Conservation (phyloP, 768 basidiomycete genomes). For the Cystofilobasidium ferigula region DNA sequence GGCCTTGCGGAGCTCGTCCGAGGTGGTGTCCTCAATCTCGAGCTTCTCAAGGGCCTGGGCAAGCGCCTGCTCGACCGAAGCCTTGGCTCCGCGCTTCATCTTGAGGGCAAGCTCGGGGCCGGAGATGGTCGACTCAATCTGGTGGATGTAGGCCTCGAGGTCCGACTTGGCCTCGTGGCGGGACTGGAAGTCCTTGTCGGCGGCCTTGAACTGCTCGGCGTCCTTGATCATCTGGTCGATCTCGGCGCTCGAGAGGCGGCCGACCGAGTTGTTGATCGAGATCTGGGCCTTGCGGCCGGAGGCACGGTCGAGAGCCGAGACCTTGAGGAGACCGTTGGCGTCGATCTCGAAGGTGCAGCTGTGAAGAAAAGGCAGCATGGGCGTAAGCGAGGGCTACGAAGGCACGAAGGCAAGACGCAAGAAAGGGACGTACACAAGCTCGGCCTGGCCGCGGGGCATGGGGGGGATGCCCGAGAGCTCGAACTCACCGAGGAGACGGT, state of each 20-base stretch:
- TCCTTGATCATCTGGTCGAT: slow-evolving; percentile 99
- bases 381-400: background rate
- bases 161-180: slow-evolving; percentile 97
- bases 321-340: slow-evolving; percentile 98
- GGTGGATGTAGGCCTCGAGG: slow-evolving; percentile 93
- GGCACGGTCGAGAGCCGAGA: slow-evolving; percentile 94
- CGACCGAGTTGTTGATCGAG: slow-evolving; percentile 62
- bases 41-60: slow-evolving; percentile 96
- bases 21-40: slow-evolving; percentile 88
- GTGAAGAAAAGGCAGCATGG: background rate
- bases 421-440: slow-evolving; percentile 74
- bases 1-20: slow-evolving; percentile 91
- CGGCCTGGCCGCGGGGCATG: slow-evolving; percentile 98
- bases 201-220: slow-evolving; percentile 91
- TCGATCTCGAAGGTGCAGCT: slow-evolving; percentile 71
- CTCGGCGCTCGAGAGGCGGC: slow-evolving; percentile 91
- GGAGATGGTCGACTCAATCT: slow-evolving; percentile 90
- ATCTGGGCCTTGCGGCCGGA: slow-evolving; percentile 99
- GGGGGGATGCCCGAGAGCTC: slow-evolving; percentile 98
- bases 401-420: background rate
- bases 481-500: slow-evolving; percentile 97
- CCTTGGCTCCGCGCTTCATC: slow-evolving; percentile 92
- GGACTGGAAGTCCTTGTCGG: slow-evolving; percentile 94
- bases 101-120: slow-evolving; percentile 96
- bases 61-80: slow-evolving; percentile 91